Conservation (phyloP, 305 asterid species). For the Fraxinus velutina region DNA sequence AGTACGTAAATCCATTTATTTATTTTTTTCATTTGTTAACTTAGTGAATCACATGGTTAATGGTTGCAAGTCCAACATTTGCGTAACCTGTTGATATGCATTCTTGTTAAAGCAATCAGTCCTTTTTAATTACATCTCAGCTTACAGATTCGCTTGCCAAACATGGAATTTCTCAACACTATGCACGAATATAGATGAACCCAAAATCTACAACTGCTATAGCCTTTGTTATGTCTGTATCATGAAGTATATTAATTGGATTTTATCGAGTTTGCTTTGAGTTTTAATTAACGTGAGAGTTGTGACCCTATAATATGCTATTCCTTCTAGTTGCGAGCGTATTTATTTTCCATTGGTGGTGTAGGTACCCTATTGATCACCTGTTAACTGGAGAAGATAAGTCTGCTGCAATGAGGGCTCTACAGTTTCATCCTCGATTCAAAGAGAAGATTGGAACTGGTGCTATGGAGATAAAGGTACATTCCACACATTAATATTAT, state of each 20-base stretch:
- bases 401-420: conserved; percentile 51
- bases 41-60: background rate
- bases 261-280: conserved; percentile 1
- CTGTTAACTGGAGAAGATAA: conserved; percentile 54
- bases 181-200: background rate
- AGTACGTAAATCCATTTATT: conserved; percentile 42
- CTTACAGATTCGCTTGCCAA: background rate
- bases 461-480: conserved; percentile 67
- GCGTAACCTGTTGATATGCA: background rate
- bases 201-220: background rate
- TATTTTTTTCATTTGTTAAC: background rate
- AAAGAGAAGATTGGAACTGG: conserved; percentile 68
- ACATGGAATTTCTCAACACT: background rate
- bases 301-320: background rate
- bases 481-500: background rate
- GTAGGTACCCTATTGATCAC: conserved; percentile 50
- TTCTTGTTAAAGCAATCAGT: background rate
- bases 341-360: conserved; percentile 13
- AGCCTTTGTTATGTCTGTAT: background rate
- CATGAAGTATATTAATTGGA: background rate
- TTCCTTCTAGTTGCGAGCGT: background rate
- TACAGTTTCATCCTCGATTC: conserved; percentile 68
- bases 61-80: conserved; percentile 8
- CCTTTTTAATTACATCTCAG: background rate
- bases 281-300: background rate